Conservation (phyloP, 768 basidiomycete species). For the Russula ochroleuca region DNA sequence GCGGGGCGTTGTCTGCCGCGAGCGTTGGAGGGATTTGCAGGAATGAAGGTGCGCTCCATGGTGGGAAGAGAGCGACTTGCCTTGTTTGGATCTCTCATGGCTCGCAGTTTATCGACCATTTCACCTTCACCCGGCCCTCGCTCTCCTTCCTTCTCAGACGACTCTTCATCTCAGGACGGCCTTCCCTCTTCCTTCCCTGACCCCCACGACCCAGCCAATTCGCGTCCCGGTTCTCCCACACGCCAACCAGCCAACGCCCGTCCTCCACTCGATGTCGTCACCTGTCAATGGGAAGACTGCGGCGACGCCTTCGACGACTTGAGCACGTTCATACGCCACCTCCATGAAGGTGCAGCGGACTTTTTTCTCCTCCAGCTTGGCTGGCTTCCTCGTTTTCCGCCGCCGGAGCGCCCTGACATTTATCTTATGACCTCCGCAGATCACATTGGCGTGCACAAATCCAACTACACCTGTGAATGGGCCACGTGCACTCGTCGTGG, state of each 20-base stretch:
- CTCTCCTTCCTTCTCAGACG: conserved; percentile 39
- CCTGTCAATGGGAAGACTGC: conserved; percentile 84
- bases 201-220: conserved; percentile 30
- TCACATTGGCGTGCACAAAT: conserved; percentile 80
- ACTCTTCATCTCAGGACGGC: conserved; percentile 28
- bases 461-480: conserved; percentile 90
- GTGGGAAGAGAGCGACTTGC: conserved; percentile 11
- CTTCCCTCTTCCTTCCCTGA: conserved; percentile 20
- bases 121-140: conserved; percentile 40
- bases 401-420: conserved; percentile 23
- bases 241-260: conserved; percentile 24
- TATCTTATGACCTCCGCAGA: conserved; percentile 40
- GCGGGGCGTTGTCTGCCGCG: background rate
- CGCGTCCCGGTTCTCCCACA: conserved; percentile 41
- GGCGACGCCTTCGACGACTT: conserved; percentile 67
- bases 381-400: conserved; percentile 1
- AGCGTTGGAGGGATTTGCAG: conserved; percentile 21
- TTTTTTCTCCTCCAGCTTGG: background rate
- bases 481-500: conserved; percentile 73
- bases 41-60: conserved; percentile 22
- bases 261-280: conserved; percentile 50
- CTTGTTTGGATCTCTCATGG: conserved; percentile 25
- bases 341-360: conserved; percentile 63
- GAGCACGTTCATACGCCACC: conserved; percentile 73
- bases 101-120: conserved; percentile 37